Base-by-base conservation (phyloP, 768 basidiomycete genomes). In the Collybia sordida region DNA sequence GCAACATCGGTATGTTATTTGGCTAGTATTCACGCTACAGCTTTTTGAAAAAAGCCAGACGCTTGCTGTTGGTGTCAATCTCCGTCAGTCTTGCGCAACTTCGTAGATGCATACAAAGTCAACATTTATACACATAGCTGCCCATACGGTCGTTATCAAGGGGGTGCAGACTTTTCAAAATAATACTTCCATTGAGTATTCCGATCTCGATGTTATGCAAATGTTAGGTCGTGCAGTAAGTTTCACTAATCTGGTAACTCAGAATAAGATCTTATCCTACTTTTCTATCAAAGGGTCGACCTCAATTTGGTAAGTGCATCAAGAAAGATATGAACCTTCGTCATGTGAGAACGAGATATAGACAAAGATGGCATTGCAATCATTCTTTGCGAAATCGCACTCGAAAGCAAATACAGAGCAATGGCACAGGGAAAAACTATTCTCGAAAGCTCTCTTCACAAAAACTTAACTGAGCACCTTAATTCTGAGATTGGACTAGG, bases 161-260 rank as follows among this genome's bases (percentile, higher is more conserved):
- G 96, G 95, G 3, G 94, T 96, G 19, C 85, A 84, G 58, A 73
- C 81, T 3, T 99, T 85, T 63, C 81, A 85, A 54, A 87, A 86
- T 44, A 81, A 78, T 39, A 72, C 72, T 14, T 81, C 82, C 41
- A 73, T 77, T 27, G 94, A 98, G 58, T 97, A 97, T 65, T 87
- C 88, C 0, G 95, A 97, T 63, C 76, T 97, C 4, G 97, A 98
- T 59, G 77, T 98, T 23, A 84, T 91, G 78, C 95, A 97, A 66
- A 98, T 98, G 96, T 81, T 98, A 50, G 97, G 96, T 6, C 82
- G 97, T 41, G 94, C 94, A 37, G 90, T 91, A 63, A 65, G 84
- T 49, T 22, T 23, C 9, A n/a, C 23, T 34, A 45, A 6, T 44
- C 39, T 37, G 25, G 34, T 3, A 31, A 6, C 14, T 31, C 11